Evolutionary conservation across 306 rosid genomes (phyloP), one percentile per base, ranked within the genome.

Genomic region (Acacia acuminata): DNA sequence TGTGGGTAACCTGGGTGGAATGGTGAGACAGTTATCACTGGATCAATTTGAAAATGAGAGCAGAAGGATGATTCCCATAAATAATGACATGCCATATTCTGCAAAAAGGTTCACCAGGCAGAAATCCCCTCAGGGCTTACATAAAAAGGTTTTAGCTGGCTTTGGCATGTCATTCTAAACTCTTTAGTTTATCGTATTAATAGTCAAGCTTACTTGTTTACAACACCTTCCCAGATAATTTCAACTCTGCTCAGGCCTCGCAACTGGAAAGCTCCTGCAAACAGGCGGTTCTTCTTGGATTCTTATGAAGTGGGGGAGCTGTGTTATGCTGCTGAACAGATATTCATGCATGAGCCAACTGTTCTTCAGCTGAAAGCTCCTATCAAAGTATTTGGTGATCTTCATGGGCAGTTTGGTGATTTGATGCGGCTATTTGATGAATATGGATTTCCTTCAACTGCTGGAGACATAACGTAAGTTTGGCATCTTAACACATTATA

Each of bases 11-110:
- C 90, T 96, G 78, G 97, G 98, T 86, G 98, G 99, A 81, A 87
- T 96, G 99, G 98, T 96, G 86, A 92, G 99, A 81, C 99, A 96
- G 85, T 86, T 96, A 84, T 96, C 99, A 3, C 87, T 96, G 64
- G 99, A 96, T 88, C 99, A 96, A 85, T 96, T 96, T 85, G 99
- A 96, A 93, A 96, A 96, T 81, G 99, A 96, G 90, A 96, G 99
- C 88, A 90, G 99, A 84, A 93, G 99, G 79, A 96, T 94, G 99
- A 77, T 92, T 88, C 99, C 99, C 42, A 61, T 86, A 71, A 96
- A 91, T 78, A 95, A 90, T 64, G 99, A 96, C 81, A 79, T 81
- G 67, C 86, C 94, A 22, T 85, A 90, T 89, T 90, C 97, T 78
- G 79, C 93, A 44, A 96, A 90, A 86, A 96, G 88, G 88, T 92